A percentile compares a stretch with the other conserved stretches of the same genome.
These are phyloP conservation scores for Catharanthus roseus DNA, from an alignment of 257 asterid genomes.

Conservation along the genomic window DNA sequence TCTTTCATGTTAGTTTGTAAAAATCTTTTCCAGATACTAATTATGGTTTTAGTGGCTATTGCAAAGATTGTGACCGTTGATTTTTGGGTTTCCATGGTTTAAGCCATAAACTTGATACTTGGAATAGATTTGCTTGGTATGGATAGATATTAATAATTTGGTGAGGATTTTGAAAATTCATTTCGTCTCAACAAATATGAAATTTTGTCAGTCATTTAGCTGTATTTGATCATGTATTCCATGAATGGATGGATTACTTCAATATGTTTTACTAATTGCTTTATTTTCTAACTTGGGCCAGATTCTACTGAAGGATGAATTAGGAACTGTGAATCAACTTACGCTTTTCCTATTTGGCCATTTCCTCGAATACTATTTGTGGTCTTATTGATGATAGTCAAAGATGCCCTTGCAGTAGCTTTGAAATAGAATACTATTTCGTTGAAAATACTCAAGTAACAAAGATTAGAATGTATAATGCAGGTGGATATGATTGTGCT, in stretches of 20 bases:
- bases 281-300: not conserved
- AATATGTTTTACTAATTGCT: not conserved
- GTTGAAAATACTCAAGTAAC: not conserved
- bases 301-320: not conserved
- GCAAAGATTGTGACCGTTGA: not conserved
- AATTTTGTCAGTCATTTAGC: not conserved
- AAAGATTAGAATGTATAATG: constrained; percentile 20
- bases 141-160: not conserved
- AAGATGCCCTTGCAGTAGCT: not conserved
- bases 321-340: not conserved
- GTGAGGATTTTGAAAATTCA: not conserved
- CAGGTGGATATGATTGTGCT: constrained; percentile 99
- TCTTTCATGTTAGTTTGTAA: not conserved
- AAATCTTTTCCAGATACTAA: not conserved
- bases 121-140: not conserved
- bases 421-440: not conserved
- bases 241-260: not conserved
- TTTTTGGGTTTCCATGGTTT: not conserved
- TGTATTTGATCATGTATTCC: not conserved
- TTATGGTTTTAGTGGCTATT: not conserved
- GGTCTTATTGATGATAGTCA: not conserved
- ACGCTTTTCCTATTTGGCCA: not conserved
- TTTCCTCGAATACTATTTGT: not conserved
- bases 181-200: not conserved
- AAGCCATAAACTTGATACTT: not conserved